A percentile compares a stretch with the other conserved stretches of the same genome.
Conservation (phyloP, 2,329 filamentous ascomycete species). For the Fusarium luffae region DNA sequence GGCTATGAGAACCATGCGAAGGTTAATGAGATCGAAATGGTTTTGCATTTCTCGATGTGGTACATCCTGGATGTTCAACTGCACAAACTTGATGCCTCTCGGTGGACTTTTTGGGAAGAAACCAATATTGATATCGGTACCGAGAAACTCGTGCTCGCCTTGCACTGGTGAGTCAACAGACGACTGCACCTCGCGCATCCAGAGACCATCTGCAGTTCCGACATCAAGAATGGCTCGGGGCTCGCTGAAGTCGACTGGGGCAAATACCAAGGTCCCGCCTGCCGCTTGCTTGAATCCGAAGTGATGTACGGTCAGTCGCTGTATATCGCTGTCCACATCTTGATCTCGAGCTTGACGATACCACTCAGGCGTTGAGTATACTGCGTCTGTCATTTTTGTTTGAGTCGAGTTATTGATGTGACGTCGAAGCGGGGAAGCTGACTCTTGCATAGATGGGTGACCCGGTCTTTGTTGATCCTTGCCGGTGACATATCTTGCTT, state of each 20-base stretch:
- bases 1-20: conserved; percentile 18
- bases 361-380: conserved; percentile 14
- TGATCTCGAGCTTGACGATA: conserved; percentile 7
- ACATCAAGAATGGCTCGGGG: neutral
- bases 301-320: conserved; percentile 7
- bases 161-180: neutral
- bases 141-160: neutral
- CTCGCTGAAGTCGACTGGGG: neutral
- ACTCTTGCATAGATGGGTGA: neutral
- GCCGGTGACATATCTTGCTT: neutral
- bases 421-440: neutral
- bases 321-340: conserved; percentile 15
- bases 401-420: neutral
- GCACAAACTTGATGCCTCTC: neutral
- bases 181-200: conserved; percentile 8
- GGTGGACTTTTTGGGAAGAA: neutral
- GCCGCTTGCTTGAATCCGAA: conserved; percentile 12
- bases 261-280: neutral
- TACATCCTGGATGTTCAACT: neutral
- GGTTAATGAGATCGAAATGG: conserved; percentile 6
- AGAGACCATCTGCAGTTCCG: conserved; percentile 9
- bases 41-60: neutral
- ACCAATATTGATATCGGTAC: conserved; percentile 11
- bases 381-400: neutral
- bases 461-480: neutral